Evolutionary conservation across 1,139 yeast genomes (phyloP).

Genomic region (Suhomyces maxii): DNA sequence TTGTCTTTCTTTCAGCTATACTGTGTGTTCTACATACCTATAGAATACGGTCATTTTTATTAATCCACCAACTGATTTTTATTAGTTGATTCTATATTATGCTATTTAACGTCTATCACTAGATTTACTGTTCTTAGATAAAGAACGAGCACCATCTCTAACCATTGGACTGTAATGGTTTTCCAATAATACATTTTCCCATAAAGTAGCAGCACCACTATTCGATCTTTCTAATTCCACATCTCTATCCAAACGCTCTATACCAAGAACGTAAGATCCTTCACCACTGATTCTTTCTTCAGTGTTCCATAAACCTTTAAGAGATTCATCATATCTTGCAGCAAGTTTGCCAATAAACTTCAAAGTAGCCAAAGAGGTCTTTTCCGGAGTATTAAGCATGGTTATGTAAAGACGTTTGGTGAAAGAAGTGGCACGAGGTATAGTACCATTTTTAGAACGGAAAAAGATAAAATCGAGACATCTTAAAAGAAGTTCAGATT

Average conservation of each 20-base stretch:
- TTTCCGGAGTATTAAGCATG: constrained; percentile 80
- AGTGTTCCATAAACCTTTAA: constrained; percentile 77
- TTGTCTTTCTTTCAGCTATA: too few relatives aligned
- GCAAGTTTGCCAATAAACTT: constrained; percentile 76
- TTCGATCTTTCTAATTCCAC: constrained; percentile 73
- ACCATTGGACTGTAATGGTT: constrained; percentile 83
- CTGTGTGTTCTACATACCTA: too few relatives aligned
- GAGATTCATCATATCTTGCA: constrained; percentile 62
- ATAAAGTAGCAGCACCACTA: constrained; percentile 83
- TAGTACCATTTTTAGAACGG: constrained; percentile 71
- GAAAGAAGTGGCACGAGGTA: constrained; percentile 76
- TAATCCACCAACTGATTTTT: too few relatives aligned
- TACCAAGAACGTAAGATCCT: constrained; percentile 70
- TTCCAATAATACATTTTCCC: constrained; percentile 80
- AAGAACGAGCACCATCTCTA: constrained; percentile 49
- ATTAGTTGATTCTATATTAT: too few relatives aligned
- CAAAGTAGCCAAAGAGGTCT: constrained; percentile 73
- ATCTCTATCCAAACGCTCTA: constrained; percentile 52
- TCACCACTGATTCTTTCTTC: constrained; percentile 73
- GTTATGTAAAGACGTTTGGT: constrained; percentile 73
- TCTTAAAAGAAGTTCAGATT: constrained; percentile 76
- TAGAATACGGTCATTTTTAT: too few relatives aligned
- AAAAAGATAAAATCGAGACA: constrained; percentile 82
- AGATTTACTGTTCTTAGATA: constrained; percentile 40
- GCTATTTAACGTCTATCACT: not conserved